Conservation (phyloP, 2,329 filamentous ascomycete species). For the Neonectria magnoliae region DNA sequence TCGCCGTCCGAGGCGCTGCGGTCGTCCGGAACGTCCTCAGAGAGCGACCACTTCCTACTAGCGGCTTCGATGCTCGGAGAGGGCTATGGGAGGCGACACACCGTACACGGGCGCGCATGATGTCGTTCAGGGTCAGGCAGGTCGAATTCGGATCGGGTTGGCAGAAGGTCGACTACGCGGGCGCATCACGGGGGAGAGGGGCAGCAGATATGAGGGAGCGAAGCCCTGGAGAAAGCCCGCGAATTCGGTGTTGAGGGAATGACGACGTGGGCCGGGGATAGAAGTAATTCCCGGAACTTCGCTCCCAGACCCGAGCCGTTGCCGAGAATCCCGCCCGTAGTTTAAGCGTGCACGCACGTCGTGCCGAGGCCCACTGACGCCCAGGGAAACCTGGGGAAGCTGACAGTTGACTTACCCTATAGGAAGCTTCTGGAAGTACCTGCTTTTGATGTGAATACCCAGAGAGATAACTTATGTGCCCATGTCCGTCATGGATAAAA, state of each 20-base stretch:
- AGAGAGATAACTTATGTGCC: constrained; percentile 10
- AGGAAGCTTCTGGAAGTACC: constrained; percentile 19
- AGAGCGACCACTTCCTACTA: constrained; percentile 30
- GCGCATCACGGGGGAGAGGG: constrained; percentile 18
- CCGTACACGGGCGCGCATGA: constrained; percentile 34
- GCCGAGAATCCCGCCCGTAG: constrained; percentile 33
- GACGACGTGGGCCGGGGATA: constrained; percentile 42
- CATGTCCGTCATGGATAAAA: background rate
- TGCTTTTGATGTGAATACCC: background rate
- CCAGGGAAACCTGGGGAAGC: constrained; percentile 4
- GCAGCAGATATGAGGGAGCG: constrained; percentile 17
- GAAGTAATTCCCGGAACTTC: constrained; percentile 38
- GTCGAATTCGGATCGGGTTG: constrained; percentile 6
- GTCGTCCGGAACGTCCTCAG: constrained; percentile 37
- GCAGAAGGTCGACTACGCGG: constrained; percentile 14
- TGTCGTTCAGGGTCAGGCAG: constrained; percentile 16
- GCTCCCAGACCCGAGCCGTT: constrained; percentile 28
- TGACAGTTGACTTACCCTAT: constrained; percentile 27
- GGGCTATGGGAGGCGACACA: constrained; percentile 32
- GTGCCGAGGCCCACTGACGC: constrained; percentile 30
- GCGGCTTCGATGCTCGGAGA: constrained; percentile 22
- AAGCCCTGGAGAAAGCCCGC: constrained; percentile 36
- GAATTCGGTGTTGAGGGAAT: constrained; percentile 40
- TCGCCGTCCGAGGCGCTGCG: constrained; percentile 26
- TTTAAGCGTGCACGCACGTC: constrained; percentile 36